These are phyloP conservation scores for Lachnellula willkommii DNA, from an alignment of 2,329 filamentous ascomycete species.

Conservation along the genomic window DNA sequence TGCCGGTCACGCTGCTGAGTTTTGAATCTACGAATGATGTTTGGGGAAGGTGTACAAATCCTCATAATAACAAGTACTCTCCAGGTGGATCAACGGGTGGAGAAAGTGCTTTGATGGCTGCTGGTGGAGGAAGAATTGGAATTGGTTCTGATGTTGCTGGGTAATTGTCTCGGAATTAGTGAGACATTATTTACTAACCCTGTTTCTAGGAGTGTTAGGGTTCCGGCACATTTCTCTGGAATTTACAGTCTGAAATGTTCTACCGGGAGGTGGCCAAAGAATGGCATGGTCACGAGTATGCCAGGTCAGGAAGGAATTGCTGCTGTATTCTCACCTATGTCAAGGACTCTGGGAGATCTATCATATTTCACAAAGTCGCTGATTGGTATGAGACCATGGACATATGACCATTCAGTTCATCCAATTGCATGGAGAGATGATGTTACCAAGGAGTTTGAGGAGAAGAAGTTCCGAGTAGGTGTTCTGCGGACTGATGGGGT, in stretches of 20 bases:
- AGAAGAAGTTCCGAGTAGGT: constrained; percentile 63
- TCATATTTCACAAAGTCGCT: constrained; percentile 77
- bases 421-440: constrained; percentile 73
- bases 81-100: constrained; percentile 73
- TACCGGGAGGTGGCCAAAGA: constrained; percentile 85
- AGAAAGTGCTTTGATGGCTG: constrained; percentile 75
- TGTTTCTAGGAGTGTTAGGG: constrained; percentile 70
- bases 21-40: constrained; percentile 50
- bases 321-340: constrained; percentile 89
- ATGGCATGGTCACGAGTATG: constrained; percentile 81
- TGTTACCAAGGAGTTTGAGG: constrained; percentile 51
- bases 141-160: constrained; percentile 57
- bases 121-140: constrained; percentile 76
- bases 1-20: constrained; percentile 63
- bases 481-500: constrained; percentile 76
- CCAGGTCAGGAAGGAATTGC: constrained; percentile 86
- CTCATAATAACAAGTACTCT: constrained; percentile 76
- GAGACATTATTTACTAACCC: background rate
- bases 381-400: constrained; percentile 80
- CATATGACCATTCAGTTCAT: constrained; percentile 79
- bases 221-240: constrained; percentile 82
- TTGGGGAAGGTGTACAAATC: constrained; percentile 79
- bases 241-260: constrained; percentile 84
- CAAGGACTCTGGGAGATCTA: constrained; percentile 75
- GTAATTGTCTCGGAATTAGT: constrained; percentile 5